Conservation (phyloP, 192 early-diverging fungal species). For the Linderina pennispora region DNA sequence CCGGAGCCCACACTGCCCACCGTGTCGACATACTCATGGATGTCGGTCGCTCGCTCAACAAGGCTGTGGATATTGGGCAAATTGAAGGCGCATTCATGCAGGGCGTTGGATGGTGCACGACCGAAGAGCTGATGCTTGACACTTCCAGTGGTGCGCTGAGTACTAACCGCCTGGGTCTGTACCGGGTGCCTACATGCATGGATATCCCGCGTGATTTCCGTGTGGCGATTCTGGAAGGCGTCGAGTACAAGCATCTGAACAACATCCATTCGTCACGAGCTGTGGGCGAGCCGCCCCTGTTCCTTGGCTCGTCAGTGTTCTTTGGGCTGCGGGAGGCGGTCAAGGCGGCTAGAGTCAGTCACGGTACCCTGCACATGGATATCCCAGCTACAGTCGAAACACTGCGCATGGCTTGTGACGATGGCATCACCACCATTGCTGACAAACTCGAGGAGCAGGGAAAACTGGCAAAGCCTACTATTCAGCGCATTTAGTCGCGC, state of each 20-base stretch:
- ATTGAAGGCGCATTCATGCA: conserved; percentile 73
- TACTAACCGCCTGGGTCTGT: conserved; percentile 64
- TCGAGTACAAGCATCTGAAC: conserved; percentile 43
- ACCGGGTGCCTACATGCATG: conserved; percentile 70
- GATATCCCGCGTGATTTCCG: conserved; percentile 70
- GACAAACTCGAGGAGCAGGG: not conserved
- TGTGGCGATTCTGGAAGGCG: conserved; percentile 49
- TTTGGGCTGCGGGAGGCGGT: conserved; percentile 66
- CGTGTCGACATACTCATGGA: conserved; percentile 68
- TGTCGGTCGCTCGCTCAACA: conserved; percentile 65
- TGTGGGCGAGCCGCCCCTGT: conserved; percentile 71
- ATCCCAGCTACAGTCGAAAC: conserved; percentile 64
- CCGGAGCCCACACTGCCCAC: conserved; percentile 58
- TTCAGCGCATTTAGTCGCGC: not conserved
- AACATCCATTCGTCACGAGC: conserved; percentile 63
- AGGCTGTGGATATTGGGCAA: conserved; percentile 70
- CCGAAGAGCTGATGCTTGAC: conserved; percentile 64
- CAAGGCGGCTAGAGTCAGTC: conserved; percentile 53
- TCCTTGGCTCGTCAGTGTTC: conserved; percentile 58
- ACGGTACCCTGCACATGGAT: conserved; percentile 36
- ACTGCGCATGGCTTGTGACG: conserved; percentile 56
- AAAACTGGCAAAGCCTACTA: not conserved
- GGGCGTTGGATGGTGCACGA: conserved; percentile 68
- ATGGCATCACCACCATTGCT: conserved; percentile 12
- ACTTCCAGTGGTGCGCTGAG: conserved; percentile 56